Conservation (phyloP, 768 basidiomycete species). For the Collybiopsis confluens region DNA sequence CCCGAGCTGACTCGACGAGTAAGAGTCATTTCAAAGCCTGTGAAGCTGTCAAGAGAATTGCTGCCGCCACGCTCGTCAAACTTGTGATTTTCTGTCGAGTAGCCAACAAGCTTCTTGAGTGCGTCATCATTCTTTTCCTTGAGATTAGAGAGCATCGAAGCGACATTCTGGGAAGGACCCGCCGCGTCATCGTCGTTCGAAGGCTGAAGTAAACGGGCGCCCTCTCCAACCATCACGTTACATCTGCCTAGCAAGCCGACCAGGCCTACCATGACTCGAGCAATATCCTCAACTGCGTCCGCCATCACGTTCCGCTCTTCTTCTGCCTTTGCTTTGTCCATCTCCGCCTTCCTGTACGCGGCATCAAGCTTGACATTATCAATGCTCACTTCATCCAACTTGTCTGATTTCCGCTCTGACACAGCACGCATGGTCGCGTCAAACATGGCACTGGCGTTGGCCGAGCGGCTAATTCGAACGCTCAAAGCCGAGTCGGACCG, state of each 20-base stretch:
- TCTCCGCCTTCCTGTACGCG: constrained; percentile 57
- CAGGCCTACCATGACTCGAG: constrained; percentile 63
- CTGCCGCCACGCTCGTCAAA: constrained; percentile 24
- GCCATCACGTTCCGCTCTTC: constrained; percentile 61
- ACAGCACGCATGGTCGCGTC: constrained; percentile 83
- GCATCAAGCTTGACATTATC: constrained; percentile 74
- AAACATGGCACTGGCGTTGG: constrained; percentile 77
- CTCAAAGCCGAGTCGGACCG: constrained; percentile 56
- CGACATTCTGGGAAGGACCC: constrained; percentile 42
- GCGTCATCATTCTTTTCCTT: constrained; percentile 67
- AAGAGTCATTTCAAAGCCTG: constrained; percentile 46
- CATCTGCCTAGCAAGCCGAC: constrained; percentile 79
- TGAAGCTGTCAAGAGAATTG: constrained; percentile 43
- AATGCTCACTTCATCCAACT: constrained; percentile 64
- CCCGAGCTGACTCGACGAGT: constrained; percentile 47
- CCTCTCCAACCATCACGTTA: constrained; percentile 66
- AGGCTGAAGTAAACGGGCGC: constrained; percentile 33
- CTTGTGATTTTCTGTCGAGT: constrained; percentile 59
- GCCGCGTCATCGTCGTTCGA: constrained; percentile 30
- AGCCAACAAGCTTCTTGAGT: constrained; percentile 64
- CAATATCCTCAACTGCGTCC: constrained; percentile 60
- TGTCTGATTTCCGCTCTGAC: constrained; percentile 74
- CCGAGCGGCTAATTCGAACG: constrained; percentile 58
- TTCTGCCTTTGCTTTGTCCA: constrained; percentile 65
- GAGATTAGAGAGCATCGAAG: constrained; percentile 46